These are phyloP conservation scores for Orbilia brochopaga DNA, from an alignment of 2,329 filamentous ascomycete species.

Conservation along the genomic window DNA sequence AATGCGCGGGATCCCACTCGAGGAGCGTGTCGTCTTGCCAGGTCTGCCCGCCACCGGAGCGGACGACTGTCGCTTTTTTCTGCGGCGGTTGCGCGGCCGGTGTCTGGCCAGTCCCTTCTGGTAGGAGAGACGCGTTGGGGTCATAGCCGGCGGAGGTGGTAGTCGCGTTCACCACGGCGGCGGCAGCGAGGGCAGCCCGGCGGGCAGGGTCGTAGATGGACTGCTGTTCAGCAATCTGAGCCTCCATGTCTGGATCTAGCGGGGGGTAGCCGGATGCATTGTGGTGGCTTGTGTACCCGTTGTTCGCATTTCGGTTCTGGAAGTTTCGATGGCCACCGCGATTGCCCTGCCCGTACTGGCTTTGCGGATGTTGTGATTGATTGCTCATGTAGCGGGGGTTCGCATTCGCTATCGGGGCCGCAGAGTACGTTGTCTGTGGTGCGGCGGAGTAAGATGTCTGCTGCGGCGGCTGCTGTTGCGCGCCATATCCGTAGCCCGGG, in stretches of 20 bases:
- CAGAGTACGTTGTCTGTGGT: conserved; percentile 57
- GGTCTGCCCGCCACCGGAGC: conserved; percentile 85
- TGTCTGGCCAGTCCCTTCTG: conserved; percentile 55
- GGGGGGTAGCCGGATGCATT: conserved; percentile 57
- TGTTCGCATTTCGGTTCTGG: conserved; percentile 58
- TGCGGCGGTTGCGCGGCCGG: conserved; percentile 62
- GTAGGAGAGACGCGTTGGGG: conserved; percentile 49
- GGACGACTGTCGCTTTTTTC: conserved; percentile 83
- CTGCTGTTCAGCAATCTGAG: conserved; percentile 93
- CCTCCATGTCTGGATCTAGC: conserved; percentile 79
- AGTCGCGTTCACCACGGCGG: conserved; percentile 61
- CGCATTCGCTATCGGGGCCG: conserved; percentile 53
- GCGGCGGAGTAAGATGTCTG: conserved; percentile 53
- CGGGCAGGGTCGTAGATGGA: conserved; percentile 72
- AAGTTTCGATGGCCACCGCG: conserved; percentile 63
- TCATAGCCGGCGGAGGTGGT: conserved; percentile 54
- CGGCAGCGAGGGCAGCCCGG: conserved; percentile 58
- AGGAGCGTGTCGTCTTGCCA: conserved; percentile 89
- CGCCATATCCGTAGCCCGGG: conserved; percentile 27
- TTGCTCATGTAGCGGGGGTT: conserved; percentile 50
- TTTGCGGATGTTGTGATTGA: conserved; percentile 43
- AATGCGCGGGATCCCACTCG: conserved; percentile 94
- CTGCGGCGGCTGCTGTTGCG: conserved; percentile 38
- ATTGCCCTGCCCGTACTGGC: conserved; percentile 54
- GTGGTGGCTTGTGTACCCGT: conserved; percentile 61